Percentiles rank a stretch among this genome's conserved stretches.
phyloP scores from a whole-genome alignment of 805 yeast genomes.

The Yamadazyma laniorum region DNA sequence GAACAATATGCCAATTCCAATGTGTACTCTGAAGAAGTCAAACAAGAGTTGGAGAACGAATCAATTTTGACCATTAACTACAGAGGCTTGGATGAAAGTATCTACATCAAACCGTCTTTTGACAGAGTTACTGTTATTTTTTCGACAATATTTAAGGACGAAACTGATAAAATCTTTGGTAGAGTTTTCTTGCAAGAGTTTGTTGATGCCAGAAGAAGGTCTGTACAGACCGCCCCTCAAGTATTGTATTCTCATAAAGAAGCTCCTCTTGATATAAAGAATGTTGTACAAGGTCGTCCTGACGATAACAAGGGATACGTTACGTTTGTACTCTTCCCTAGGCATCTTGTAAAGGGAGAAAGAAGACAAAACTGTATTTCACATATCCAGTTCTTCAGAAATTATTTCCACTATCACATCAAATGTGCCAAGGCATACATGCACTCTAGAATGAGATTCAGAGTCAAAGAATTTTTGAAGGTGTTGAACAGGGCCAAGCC shows the following conservation, averaged over 20 bases:
- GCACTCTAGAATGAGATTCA: conserved; percentile 97
- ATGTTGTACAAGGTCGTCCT: conserved; percentile 30
- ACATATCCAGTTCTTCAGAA: conserved; percentile 89
- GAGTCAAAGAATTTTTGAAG: conserved; percentile 92
- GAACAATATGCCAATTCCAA: conserved; percentile 41
- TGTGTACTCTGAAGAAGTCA: conserved; percentile 44
- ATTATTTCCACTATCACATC: conserved; percentile 97
- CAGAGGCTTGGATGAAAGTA: conserved; percentile 84
- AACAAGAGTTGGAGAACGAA: conserved; percentile 46
- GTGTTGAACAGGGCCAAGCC: conserved; percentile 96
- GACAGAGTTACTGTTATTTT: conserved; percentile 97
- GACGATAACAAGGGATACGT: conserved; percentile 51
- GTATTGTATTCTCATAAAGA: conserved; percentile 86
- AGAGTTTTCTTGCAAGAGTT: conserved; percentile 90
- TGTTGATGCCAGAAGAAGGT: conserved; percentile 92
- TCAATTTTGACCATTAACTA: conserved; percentile 71
- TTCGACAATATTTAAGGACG: conserved; percentile 92
- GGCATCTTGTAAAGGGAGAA: conserved; percentile 62
- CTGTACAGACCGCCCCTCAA: conserved; percentile 97
- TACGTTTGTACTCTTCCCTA: conserved; percentile 74
- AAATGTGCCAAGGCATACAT: conserved; percentile 97
- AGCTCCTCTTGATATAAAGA: conserved; percentile 78
- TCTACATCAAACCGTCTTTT: conserved; percentile 85
- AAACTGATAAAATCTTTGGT: conserved; percentile 89
- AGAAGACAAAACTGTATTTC: conserved; percentile 85